A percentile compares a stretch with the other conserved stretches of the same genome.
phyloP scores from a whole-genome alignment of 139 green algal genomes.

The Zygnema circumcarinatum region DNA sequence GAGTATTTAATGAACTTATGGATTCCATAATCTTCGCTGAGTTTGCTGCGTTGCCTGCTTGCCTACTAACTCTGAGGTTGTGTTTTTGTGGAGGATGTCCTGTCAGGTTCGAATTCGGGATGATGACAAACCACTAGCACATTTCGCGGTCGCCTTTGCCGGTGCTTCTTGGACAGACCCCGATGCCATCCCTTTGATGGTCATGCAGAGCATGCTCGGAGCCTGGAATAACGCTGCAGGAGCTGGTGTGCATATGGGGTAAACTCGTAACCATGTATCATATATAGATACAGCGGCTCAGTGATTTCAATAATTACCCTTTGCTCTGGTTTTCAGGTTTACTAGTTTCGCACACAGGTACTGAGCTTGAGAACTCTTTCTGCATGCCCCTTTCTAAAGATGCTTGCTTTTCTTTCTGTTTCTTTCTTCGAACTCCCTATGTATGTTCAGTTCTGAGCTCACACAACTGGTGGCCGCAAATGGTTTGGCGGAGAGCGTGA shows the following conservation, averaged over 20 bases:
- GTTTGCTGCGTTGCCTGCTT: too few relatives aligned
- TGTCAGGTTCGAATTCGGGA: constrained; percentile 83
- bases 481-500: constrained; percentile 85
- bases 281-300: background rate
- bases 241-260: constrained; percentile 55
- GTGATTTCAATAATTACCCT: background rate
- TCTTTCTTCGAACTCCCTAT: background rate
- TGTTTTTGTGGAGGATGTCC: too few relatives aligned
- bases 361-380: background rate
- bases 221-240: constrained; percentile 61
- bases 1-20: background rate
- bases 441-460: constrained; percentile 60
- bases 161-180: constrained; percentile 91
- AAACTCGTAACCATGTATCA: background rate
- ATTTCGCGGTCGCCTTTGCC: constrained; percentile 87
- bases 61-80: background rate
- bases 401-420: background rate
- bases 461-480: constrained; percentile 86
- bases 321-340: background rate
- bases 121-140: constrained; percentile 84
- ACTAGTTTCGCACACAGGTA: background rate
- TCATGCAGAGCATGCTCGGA: constrained; percentile 92
- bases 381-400: background rate
- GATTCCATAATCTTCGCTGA: too few relatives aligned
- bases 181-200: constrained; percentile 95